Evolutionary conservation across 345 rosid genomes (phyloP), one percentile per base, ranked within the genome.

Genomic region (Gossypium mustelinum): DNA sequence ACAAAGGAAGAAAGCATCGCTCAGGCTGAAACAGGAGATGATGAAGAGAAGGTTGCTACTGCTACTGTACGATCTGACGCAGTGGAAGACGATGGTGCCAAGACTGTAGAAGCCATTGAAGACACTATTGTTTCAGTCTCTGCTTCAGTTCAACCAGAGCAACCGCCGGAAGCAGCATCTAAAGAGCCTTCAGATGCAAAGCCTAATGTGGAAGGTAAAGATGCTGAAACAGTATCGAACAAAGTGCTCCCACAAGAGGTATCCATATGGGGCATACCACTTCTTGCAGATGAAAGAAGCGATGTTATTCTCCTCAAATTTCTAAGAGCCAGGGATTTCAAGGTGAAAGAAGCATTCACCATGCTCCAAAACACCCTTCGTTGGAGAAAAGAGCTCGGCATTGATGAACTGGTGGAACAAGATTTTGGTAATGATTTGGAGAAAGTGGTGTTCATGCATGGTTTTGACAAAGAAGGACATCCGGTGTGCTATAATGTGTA

Each of bases 401-500:
- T 86, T 27, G 94, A 94, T 13, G 82, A 83, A 51, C 82, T 88
- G 13, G 10, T 89, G 0, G 86, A 89, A 45, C 87, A 89, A 29
- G 92, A 89, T 73, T 83, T 90, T 4, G 91, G 92, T 11, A 84
- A 80, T 60, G 93, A 88, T 64, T 76, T 85, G 73, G 89, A 89
- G 76, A 92, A 94, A 72, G 86, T 87, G 57, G 97, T 94, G 13
- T 92, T 89, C 67, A 86, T 81, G 86, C 89, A 87, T 62, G 97
- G 97, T 3, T 73, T 81, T 1, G 97, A 90, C 61, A 88, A 78
- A 78, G 90, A 89, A 12, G 94, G 94, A 7, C 98, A 94, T 73
- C 93, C 93, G 0, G 94, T 94, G 67, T 90, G 94, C 77, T 94
- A 94, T 71, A 94, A 93, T 74, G 93, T 89, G 0, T 90, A 84